These are phyloP conservation scores for Pseudogymnoascus sp. DNA, from an alignment of 2,329 filamentous ascomycete species.

Conservation along the genomic window DNA sequence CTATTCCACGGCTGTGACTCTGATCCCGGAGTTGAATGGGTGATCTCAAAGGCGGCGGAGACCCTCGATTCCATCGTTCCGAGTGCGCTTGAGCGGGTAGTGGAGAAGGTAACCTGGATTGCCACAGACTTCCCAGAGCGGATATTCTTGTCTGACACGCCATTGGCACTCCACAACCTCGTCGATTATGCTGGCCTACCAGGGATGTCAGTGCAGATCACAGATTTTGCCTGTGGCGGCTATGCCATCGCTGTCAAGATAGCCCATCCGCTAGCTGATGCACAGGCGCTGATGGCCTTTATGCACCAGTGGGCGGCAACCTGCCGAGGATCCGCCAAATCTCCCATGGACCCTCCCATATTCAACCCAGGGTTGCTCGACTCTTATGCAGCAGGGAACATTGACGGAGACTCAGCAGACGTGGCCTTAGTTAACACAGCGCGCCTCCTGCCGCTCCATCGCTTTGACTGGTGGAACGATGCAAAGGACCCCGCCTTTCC, in stretches of 20 bases:
- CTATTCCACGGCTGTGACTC: conserved; percentile 27
- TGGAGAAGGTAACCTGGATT: conserved; percentile 26
- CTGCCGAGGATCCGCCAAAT: conserved; percentile 17
- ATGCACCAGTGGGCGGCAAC: conserved; percentile 33
- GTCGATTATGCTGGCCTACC: conserved; percentile 22
- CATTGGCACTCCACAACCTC: conserved; percentile 28
- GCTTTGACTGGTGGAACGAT: conserved; percentile 37
- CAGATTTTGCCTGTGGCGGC: conserved; percentile 32
- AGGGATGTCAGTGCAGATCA: conserved; percentile 33
- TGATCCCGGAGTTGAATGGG: conserved; percentile 36
- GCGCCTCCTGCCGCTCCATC: conserved; percentile 34
- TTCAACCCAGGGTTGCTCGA: conserved; percentile 37
- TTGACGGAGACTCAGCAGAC: conserved; percentile 20
- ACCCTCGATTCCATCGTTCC: conserved; percentile 28
- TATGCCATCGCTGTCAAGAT: conserved; percentile 34
- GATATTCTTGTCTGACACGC: conserved; percentile 27
- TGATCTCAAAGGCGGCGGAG: conserved; percentile 25
- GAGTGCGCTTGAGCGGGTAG: conserved; percentile 14
- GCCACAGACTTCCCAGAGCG: conserved; percentile 28
- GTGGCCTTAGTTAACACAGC: conserved; percentile 24
- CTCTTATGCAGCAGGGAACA: conserved; percentile 24
- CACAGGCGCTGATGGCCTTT: conserved; percentile 35
- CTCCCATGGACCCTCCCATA: conserved; percentile 19
- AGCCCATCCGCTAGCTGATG: conserved; percentile 38
- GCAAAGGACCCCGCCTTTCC: conserved; percentile 9